Percentiles rank a stretch among this genome's conserved stretches.
phyloP scores from a whole-genome alignment of 2,329 filamentous ascomycete genomes.

The Parastagonospora nodorum region DNA sequence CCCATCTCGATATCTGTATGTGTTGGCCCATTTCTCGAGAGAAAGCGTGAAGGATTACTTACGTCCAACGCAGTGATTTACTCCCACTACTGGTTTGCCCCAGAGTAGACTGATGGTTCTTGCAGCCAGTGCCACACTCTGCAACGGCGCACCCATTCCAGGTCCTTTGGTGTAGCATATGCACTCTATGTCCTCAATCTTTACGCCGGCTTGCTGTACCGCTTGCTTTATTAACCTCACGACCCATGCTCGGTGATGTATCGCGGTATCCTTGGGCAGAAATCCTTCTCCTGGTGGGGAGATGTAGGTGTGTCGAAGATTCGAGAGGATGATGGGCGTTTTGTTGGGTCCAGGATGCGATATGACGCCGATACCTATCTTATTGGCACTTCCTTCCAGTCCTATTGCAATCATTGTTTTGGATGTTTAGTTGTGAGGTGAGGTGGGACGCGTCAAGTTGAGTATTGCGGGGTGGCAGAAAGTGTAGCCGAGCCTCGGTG shows the following conservation, averaged over 20 bases:
- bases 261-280: slow-evolving; percentile 92
- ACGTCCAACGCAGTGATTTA: slow-evolving; percentile 96
- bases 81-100: slow-evolving; percentile 86
- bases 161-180: slow-evolving; percentile 96
- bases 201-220: slow-evolving; percentile 66
- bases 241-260: slow-evolving; percentile 87
- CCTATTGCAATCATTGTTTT: slow-evolving; percentile 68
- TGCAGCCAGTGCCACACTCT: slow-evolving; percentile 83
- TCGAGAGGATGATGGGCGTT: slow-evolving; percentile 72
- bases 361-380: slow-evolving; percentile 92
- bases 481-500: slow-evolving; percentile 7
- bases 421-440: slow-evolving; percentile 1
- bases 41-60: slow-evolving; percentile 30
- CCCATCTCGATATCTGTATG: slow-evolving; percentile 90
- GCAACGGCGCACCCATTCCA: slow-evolving; percentile 93
- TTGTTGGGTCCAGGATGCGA: slow-evolving; percentile 65
- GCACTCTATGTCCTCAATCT: slow-evolving; percentile 73
- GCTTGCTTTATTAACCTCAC: slow-evolving; percentile 79
- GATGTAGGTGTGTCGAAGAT: slow-evolving; percentile 91
- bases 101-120: slow-evolving; percentile 82
- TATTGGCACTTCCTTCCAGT: slow-evolving; percentile 95
- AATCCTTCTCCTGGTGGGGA: slow-evolving; percentile 93
- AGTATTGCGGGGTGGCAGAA: slow-evolving; percentile 27
- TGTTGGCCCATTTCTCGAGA: neutral
- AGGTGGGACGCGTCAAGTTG: slow-evolving; percentile 12